phyloP scores from a whole-genome alignment of 1,139 yeast genomes.

The Eremothecium sinecaudum region DNA sequence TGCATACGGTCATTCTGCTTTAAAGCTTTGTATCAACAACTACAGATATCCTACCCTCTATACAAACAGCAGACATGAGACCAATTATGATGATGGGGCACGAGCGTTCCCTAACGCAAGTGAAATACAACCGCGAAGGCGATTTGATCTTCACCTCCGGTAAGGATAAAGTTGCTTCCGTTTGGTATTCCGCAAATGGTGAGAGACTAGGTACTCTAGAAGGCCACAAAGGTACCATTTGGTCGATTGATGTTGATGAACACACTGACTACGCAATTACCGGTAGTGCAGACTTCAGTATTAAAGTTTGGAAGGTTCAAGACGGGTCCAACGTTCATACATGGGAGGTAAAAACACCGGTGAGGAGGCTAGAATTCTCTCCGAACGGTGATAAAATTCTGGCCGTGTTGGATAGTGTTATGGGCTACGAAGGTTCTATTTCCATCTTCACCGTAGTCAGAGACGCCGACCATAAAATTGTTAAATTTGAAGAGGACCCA shows the following conservation, averaged over 20 bases:
- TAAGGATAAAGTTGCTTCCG: conserved; percentile 79
- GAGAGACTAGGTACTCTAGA: conserved; percentile 91
- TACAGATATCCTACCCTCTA: no score
- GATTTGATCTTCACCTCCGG: conserved; percentile 89
- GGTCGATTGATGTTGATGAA: conserved; percentile 85
- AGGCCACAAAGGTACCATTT: conserved; percentile 89
- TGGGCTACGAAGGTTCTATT: conserved; percentile 82
- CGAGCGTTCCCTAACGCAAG: conserved; percentile 84
- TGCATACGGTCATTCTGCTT: no score
- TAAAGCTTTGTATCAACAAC: no score
- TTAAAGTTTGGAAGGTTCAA: conserved; percentile 75
- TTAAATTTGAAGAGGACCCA: conserved; percentile 40
- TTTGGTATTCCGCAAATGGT: conserved; percentile 94
- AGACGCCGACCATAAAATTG: conserved; percentile 33
- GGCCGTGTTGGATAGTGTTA: conserved; percentile 82
- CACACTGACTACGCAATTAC: conserved; percentile 64
- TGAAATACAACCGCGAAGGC: conserved; percentile 90
- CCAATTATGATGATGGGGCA: conserved; percentile 60
- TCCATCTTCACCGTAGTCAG: conserved; percentile 53
- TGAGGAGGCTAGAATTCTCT: conserved; percentile 80
- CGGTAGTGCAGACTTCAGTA: conserved; percentile 84
- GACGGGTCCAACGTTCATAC: conserved; percentile 70
- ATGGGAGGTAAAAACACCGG: conserved; percentile 76
- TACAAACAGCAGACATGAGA: conserved; percentile 39
- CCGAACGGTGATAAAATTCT: conserved; percentile 62